These are phyloP conservation scores for Trypanosoma mega DNA, from an alignment of 208 protist species.

Conservation along the genomic window DNA sequence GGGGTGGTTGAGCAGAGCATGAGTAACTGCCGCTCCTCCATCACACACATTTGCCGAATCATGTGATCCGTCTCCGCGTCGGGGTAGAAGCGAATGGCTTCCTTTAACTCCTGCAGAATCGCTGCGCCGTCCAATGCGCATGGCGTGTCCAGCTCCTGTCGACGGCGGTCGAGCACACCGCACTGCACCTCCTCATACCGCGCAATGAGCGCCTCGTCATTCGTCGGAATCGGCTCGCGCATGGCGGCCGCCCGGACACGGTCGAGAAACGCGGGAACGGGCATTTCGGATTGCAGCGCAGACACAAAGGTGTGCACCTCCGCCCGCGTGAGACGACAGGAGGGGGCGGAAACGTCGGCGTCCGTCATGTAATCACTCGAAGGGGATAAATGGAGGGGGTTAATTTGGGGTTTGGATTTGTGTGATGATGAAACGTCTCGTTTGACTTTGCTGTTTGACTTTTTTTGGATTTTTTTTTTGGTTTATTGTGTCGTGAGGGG, in stretches of 20 bases:
- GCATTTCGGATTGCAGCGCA: conserved; percentile 48
- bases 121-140: conserved; percentile 27
- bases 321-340: conserved; percentile 18
- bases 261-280: conserved; percentile 36
- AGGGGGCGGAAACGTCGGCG: neutral
- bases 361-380: too few relatives aligned
- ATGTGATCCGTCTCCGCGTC: conserved; percentile 53
- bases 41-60: conserved; percentile 61
- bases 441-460: too few relatives aligned
- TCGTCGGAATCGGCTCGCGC: conserved; percentile 33
- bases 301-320: conserved; percentile 49
- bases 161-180: conserved; percentile 52
- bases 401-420: too few relatives aligned
- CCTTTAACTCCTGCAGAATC: conserved; percentile 44
- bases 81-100: conserved; percentile 53
- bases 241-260: conserved; percentile 29
- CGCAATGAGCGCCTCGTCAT: conserved; percentile 45
- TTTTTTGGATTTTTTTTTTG: too few relatives aligned
- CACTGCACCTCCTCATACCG: conserved; percentile 66
- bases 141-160: too few relatives aligned
- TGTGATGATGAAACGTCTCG: too few relatives aligned
- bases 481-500: too few relatives aligned
- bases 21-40: conserved; percentile 57
- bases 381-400: too few relatives aligned
- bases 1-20: conserved; percentile 40